Evolutionary conservation across 108 stramenopile species (phyloP).

Genomic region (Conticribra guillardii): DNA sequence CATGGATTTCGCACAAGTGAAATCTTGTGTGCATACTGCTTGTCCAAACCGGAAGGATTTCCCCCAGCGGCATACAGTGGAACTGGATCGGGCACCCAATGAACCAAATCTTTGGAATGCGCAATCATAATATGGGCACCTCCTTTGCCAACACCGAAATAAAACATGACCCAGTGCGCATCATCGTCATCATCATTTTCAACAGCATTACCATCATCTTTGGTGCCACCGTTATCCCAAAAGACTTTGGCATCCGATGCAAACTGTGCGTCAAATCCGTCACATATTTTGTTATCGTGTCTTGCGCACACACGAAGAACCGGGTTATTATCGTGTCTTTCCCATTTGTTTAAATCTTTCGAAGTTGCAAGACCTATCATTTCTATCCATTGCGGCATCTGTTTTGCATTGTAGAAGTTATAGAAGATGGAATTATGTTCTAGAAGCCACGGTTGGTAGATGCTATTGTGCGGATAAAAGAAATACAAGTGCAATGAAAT

Average conservation of each 20-base stretch:
- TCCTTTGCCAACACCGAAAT: slow-evolving; percentile 46
- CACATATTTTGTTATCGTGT: neutral
- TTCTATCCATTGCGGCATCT: slow-evolving; percentile 54
- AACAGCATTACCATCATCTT: too few relatives aligned
- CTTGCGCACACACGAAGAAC: slow-evolving; percentile 17
- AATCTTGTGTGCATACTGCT: slow-evolving; percentile 49
- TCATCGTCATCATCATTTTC: neutral
- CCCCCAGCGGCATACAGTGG: slow-evolving; percentile 41
- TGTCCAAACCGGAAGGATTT: slow-evolving; percentile 42
- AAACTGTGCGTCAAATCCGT: slow-evolving; percentile 37
- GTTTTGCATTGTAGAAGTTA: slow-evolving; percentile 58
- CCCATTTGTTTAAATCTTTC: slow-evolving; percentile 29
- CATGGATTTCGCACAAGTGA: slow-evolving; percentile 21
- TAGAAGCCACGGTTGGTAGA: slow-evolving; percentile 52
- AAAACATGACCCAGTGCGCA: slow-evolving; percentile 51
- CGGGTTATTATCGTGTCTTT: slow-evolving; percentile 38
- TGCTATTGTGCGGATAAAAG: slow-evolving; percentile 17
- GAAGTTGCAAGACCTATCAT: slow-evolving; percentile 51
- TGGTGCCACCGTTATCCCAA: slow-evolving; percentile 13
- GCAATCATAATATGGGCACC: slow-evolving; percentile 52
- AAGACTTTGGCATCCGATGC: slow-evolving; percentile 48
- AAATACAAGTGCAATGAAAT: too few relatives aligned
- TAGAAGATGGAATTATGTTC: slow-evolving; percentile 40
- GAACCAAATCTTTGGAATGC: slow-evolving; percentile 45
- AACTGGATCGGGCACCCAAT: slow-evolving; percentile 36